phyloP scores from a whole-genome alignment of 495 filamentous ascomycete genomes.

The Chlorociboria aeruginascens region DNA sequence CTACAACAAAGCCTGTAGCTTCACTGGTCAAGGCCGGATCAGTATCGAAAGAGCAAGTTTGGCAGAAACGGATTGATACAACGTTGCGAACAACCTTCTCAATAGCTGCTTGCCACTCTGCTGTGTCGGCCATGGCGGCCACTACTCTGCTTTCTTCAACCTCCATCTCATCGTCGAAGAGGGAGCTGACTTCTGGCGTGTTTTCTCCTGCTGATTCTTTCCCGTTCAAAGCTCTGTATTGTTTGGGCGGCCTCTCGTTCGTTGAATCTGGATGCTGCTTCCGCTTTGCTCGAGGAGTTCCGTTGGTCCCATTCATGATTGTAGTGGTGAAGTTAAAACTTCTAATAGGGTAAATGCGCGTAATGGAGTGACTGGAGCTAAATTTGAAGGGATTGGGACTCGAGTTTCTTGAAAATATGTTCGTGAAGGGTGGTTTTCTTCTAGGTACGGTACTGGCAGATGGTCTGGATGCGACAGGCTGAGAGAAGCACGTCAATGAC shows the following conservation, averaged over 20 bases:
- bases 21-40: conserved; percentile 87
- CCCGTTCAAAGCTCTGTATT: conserved; percentile 34
- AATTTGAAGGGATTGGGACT: background rate
- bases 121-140: conserved; percentile 54
- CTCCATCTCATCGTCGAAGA: conserved; percentile 26
- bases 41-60: conserved; percentile 96
- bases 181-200: conserved; percentile 28
- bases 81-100: conserved; percentile 86
- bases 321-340: background rate
- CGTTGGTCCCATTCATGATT: conserved; percentile 27
- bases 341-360: background rate
- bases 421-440: background rate
- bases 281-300: conserved; percentile 34
- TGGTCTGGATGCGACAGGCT: conserved; percentile 6
- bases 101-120: conserved; percentile 95
- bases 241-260: conserved; percentile 35
- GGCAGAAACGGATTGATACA: conserved; percentile 96
- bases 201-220: conserved; percentile 34
- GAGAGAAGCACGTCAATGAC: conserved; percentile 18
- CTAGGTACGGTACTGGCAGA: conserved; percentile 1
- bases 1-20: conserved; percentile 95
- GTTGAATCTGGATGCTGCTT: conserved; percentile 28
- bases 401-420: background rate
- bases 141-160: conserved; percentile 27
- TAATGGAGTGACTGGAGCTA: background rate